Evolutionary conservation across 163 green algal species (phyloP).

Genomic region (Prototheca stagnorum): DNA sequence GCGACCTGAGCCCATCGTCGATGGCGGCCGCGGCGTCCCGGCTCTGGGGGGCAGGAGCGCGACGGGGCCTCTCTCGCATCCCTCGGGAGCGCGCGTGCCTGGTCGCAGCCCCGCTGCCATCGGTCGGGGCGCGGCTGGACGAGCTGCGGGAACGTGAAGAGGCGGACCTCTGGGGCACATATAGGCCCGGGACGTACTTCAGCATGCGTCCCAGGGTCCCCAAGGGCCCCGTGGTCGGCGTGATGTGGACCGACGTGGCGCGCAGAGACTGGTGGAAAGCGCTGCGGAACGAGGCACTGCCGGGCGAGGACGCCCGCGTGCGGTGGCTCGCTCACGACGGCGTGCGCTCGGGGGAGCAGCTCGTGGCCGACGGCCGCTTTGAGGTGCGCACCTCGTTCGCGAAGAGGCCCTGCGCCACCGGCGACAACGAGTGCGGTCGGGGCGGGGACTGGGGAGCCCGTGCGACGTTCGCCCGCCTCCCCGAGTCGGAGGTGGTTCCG

Average conservation of each 20-base stretch:
- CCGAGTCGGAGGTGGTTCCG: too few species aligned
- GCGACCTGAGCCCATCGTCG: too few species aligned
- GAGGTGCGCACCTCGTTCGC: conserved; percentile 35
- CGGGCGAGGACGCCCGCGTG: conserved; percentile 2
- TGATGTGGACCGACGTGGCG: conserved; percentile 76
- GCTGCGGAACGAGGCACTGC: conserved; percentile 45
- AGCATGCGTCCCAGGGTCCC: conserved; percentile 38
- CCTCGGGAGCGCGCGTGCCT: not conserved
- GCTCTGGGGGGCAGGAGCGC: too few species aligned
- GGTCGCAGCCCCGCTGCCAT: not conserved
- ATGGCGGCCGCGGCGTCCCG: too few species aligned
- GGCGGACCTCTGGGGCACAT: conserved; percentile 74
- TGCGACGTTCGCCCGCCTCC: too few species aligned
- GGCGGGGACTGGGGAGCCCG: conserved; percentile 67
- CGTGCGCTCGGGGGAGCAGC: conserved; percentile 49
- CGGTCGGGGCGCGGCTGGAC: not conserved
- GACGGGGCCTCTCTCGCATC: not conserved
- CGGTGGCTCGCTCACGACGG: conserved; percentile 77
- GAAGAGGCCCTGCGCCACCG: conserved; percentile 13
- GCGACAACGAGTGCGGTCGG: conserved; percentile 12
- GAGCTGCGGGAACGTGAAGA: conserved; percentile 35
- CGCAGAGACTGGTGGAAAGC: conserved; percentile 10
- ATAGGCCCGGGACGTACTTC: conserved; percentile 75
- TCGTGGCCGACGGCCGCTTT: conserved; percentile 41
- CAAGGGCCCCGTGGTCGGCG: conserved; percentile 47